Base-by-base conservation (phyloP, 345 rosid species). In the Murraya paniculata region DNA sequence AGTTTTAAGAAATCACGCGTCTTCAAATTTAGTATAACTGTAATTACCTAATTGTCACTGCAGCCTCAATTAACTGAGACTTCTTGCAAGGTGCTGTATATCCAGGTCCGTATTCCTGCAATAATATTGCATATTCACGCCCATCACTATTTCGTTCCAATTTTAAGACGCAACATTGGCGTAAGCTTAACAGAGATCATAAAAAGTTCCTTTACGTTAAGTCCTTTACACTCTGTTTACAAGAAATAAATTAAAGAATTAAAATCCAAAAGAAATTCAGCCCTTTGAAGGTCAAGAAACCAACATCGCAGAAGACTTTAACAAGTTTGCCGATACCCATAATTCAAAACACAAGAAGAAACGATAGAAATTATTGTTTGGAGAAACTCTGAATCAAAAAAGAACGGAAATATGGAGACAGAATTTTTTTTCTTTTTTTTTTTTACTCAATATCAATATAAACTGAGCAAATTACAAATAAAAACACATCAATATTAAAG, bases 91-190 rank as follows among this genome's bases (percentile, higher is more conserved):
- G 57, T 77, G 89, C 91, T 8, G 91, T 87, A 72, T 92, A 93
- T 75, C 98, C 97, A 65, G 91, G 89, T 83, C 80, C 86, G 78
- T 91, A 95, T 53, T 84, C 90, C 97, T 95, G 89, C 81, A 81
- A 24, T 38, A 56, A 24, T 38, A 55, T 78, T 61, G 22, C 30
- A 19, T 28, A 21, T 45, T 45, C 16, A 45, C 62, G 36, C 75
- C 64, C 41, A 31, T 53, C 33, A 50, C 22, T 6, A 53, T 6
- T 71, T 21, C 9, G 4, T 31, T 48, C 11, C 16, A 16, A 16
- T 22, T 18, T 31, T 67, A 67, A 55, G 71, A 68, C 62, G 48
- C 28, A 9, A 2, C 5, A 24, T 45, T 45, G 72, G 27, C 57
- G 72, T 25, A 25, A 68, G 27, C 7, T 45, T 6, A 74, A 48